Base-by-base conservation (phyloP, 164 flowering plant species). In the Aristolochia fimbriata region DNA sequence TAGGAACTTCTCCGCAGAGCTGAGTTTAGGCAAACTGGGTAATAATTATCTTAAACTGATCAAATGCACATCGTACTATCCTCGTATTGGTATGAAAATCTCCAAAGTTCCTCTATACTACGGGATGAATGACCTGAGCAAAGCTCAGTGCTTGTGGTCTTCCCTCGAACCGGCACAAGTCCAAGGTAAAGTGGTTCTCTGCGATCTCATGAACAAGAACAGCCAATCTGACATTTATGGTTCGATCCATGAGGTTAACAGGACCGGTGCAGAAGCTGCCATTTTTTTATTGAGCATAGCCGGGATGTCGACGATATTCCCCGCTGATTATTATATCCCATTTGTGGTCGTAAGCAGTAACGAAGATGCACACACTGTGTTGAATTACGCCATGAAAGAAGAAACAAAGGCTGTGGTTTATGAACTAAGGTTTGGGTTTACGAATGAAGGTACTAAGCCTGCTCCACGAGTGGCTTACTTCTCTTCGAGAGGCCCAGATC, bases 391-490 rank as follows among this genome's bases (percentile, higher is more conserved):
- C 19, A 68, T 63, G 2, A 62, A 16, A 51, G n/a, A n/a, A n/a
- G 17, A 2, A 19, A 61, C 21, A 24, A 4, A n/a, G 4, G 23
- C 55, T 27, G 24, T 81, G 21, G 68, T 13, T 23, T 77, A 66
- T 2, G 68, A 47, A 14, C 9, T 80, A 4, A 47, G 50, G 4
- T 81, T 78, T 25, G 15, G 45, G 15, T 57, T 62, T 20, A 83
- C 86, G 1, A 0, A 21, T 2, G 24, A 75, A 2, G 83, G 82
- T 1, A 47, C 68, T 0, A 79, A 74, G 37, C 77, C 80, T 8
- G 80, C 87, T 11, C 95, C 89, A 1, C 58, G n/a, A 15, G 77
- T 77, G 57, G 66, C 91, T 2, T 48, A 51, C 47, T 87, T 73
- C 73, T 81, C 77, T 70, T 86, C 90, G 0, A 53, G 67, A 30